phyloP scores from a whole-genome alignment of 192 early-diverging fungal species.

The Podila epigama region DNA sequence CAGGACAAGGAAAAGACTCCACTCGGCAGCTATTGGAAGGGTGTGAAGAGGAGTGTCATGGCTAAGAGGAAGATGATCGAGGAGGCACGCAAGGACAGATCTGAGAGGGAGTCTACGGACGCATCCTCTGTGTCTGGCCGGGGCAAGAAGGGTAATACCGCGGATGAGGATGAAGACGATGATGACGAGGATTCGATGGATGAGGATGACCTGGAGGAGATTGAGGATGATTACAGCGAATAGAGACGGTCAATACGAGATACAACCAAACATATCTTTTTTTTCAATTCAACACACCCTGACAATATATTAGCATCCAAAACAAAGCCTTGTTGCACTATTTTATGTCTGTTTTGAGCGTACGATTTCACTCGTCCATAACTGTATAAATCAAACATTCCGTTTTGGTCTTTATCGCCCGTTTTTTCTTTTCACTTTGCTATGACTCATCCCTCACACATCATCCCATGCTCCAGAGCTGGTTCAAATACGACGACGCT shows the following conservation, averaged over 20 bases:
- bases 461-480: too few relatives aligned
- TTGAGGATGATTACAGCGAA: constrained; percentile 43
- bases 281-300: neutral
- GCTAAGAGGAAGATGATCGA: constrained; percentile 48
- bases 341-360: too few relatives aligned
- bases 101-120: constrained; percentile 13
- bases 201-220: constrained; percentile 45
- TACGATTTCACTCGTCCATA: too few relatives aligned
- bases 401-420: too few relatives aligned
- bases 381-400: too few relatives aligned
- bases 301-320: neutral
- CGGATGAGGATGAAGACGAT: constrained; percentile 9
- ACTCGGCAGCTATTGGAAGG: constrained; percentile 43
- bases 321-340: too few relatives aligned
- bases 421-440: too few relatives aligned
- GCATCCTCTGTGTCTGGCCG: constrained; percentile 1
- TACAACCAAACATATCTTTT: neutral
- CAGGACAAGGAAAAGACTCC: constrained; percentile 49
- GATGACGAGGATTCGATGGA: constrained; percentile 44
- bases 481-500: too few relatives aligned
- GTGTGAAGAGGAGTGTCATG: constrained; percentile 37
- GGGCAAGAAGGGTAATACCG: constrained; percentile 31
- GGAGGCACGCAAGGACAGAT: constrained; percentile 39
- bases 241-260: neutral
- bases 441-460: too few relatives aligned